Conservation (phyloP, 352 stramenopile species). For the Pythium pyrilobum region DNA sequence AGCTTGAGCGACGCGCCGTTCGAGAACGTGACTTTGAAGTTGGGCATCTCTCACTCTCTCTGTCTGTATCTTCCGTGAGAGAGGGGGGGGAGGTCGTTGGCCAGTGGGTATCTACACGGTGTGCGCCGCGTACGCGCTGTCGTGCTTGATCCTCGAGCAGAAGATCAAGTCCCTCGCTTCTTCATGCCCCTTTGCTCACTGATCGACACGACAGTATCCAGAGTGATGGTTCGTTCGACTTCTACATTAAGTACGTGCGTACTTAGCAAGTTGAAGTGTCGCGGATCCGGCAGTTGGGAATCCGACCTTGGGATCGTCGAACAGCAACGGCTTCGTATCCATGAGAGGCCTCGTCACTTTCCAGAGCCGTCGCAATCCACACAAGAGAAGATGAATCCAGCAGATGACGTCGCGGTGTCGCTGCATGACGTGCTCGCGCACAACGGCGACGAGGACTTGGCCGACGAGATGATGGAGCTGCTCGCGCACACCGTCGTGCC, state of each 20-base stretch:
- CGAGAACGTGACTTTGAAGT: constrained; percentile 75
- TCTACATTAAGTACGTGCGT: constrained; percentile 10
- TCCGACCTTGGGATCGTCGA: too few relatives aligned
- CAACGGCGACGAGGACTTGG: not conserved
- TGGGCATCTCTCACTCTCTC: constrained; percentile 11
- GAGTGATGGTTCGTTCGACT: too few relatives aligned
- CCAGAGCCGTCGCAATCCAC: too few relatives aligned
- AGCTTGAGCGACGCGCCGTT: constrained; percentile 72
- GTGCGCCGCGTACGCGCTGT: too few relatives aligned
- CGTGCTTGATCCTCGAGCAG: not conserved
- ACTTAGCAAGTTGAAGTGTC: not conserved
- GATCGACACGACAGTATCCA: not conserved
- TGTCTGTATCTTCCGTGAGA: too few relatives aligned
- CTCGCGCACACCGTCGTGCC: not conserved
- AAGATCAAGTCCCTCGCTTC: not conserved
- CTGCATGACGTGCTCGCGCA: not conserved
- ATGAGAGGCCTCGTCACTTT: too few relatives aligned
- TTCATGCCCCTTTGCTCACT: not conserved
- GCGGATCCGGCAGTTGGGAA: too few relatives aligned
- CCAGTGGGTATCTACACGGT: too few relatives aligned
- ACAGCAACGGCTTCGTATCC: too few relatives aligned
- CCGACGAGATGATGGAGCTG: not conserved
- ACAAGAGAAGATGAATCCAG: not conserved
- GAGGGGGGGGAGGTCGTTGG: too few relatives aligned
- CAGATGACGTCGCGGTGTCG: not conserved